phyloP scores from a whole-genome alignment of 305 asterid species.

The Solanum hybrid region DNA sequence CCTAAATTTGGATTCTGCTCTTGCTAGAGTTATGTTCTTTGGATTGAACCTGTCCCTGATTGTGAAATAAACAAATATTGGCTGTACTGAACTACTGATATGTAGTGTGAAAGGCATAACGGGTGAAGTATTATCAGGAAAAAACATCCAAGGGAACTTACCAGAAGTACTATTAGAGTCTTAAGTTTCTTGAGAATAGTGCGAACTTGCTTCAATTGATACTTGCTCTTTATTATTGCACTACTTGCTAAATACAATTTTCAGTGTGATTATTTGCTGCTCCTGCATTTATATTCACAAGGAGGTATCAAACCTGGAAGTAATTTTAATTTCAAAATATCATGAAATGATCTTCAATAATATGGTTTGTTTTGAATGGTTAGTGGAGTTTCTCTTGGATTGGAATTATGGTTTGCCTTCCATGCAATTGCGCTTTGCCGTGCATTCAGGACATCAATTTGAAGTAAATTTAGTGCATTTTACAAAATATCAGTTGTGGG shows the following conservation, averaged over 20 bases:
- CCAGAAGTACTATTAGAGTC: neutral
- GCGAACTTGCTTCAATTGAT: neutral
- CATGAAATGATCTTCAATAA: neutral
- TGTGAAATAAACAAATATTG: neutral
- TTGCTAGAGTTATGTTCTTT: neutral
- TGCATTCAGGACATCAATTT: neutral
- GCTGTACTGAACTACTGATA: neutral
- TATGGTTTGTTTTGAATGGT: neutral
- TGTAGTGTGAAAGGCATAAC: neutral
- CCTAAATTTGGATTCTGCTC: neutral
- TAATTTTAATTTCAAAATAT: neutral
- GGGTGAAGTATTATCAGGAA: neutral
- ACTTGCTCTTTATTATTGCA: neutral
- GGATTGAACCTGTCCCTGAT: neutral
- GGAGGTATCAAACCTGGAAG: neutral
- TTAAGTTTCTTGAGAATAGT: neutral
- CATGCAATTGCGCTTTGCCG: too few species aligned
- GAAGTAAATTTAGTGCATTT: neutral
- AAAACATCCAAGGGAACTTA: neutral
- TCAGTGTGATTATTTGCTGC: neutral
- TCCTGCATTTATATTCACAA: neutral
- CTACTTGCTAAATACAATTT: neutral
- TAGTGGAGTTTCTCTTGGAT: neutral
- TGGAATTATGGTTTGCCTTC: too few species aligned
- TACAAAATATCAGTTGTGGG: neutral